A percentile compares a stretch with the other conserved stretches of the same genome.
phyloP scores from a whole-genome alignment of 2,329 filamentous ascomycete species.

The Arthrobotrys iridis region DNA sequence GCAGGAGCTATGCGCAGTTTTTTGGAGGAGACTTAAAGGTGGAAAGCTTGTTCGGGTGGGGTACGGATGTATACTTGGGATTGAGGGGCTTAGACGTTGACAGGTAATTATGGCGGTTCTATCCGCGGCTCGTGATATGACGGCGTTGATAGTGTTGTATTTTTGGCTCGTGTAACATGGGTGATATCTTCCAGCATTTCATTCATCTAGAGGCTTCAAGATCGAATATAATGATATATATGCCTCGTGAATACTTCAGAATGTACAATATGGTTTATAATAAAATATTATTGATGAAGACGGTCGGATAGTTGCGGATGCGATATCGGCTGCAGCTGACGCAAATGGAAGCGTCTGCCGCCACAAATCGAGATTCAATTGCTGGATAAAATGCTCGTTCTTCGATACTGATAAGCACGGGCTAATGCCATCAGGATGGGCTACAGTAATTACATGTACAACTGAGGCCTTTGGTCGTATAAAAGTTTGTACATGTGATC shows the following conservation, averaged over 20 bases:
- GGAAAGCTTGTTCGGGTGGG: constrained; percentile 97
- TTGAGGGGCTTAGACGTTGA: constrained; percentile 69
- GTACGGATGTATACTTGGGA: constrained; percentile 74
- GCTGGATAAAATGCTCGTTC: too few relatives aligned
- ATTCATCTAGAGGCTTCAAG: not conserved
- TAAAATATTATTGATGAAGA: not conserved
- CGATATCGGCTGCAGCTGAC: too few relatives aligned
- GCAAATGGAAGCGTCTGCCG: too few relatives aligned
- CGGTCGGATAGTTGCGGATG: not conserved
- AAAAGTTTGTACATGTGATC: too few relatives aligned
- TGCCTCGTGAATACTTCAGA: not conserved
- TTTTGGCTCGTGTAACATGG: constrained; percentile 24
- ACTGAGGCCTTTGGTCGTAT: too few relatives aligned
- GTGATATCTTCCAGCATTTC: not conserved
- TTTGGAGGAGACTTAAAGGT: constrained; percentile 94
- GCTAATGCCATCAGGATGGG: too few relatives aligned
- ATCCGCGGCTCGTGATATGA: constrained; percentile 9
- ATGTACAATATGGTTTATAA: not conserved
- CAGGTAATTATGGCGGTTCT: constrained; percentile 12
- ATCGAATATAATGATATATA: not conserved
- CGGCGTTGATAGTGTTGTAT: constrained; percentile 29
- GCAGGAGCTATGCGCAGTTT: constrained; percentile 94
- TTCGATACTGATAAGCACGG: too few relatives aligned
- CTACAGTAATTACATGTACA: too few relatives aligned
- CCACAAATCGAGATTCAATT: too few relatives aligned